phyloP scores from a whole-genome alignment of 148 eudicot genomes.

The Rhododendron henanense region DNA sequence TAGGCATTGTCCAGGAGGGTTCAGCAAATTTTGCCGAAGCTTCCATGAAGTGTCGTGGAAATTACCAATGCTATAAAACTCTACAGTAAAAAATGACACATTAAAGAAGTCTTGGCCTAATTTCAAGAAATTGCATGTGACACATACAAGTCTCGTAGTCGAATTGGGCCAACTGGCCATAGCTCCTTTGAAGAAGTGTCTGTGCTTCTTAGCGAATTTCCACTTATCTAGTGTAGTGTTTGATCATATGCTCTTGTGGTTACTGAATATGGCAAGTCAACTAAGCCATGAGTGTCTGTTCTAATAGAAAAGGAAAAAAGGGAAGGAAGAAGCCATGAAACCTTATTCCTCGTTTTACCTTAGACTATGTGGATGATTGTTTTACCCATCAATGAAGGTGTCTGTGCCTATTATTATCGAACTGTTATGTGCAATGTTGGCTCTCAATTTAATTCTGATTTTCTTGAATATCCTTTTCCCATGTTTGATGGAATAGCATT shows the following conservation, averaged over 20 bases:
- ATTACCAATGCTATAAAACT: not conserved
- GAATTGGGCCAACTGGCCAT: not conserved
- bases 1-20: not conserved
- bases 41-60: not conserved
- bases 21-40: not conserved
- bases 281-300: not conserved
- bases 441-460: not conserved
- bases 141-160: not conserved
- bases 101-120: not conserved
- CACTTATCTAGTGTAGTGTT: not conserved
- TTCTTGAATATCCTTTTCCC: not conserved
- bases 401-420: not conserved
- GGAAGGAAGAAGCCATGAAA: not conserved
- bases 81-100: not conserved
- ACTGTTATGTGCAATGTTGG: not conserved
- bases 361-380: not conserved
- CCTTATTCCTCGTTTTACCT: not conserved
- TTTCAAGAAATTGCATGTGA: not conserved
- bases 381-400: not conserved
- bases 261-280: not conserved
- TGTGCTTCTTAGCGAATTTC: not conserved
- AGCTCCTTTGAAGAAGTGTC: not conserved
- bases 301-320: not conserved
- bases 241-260: not conserved
- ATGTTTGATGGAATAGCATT: not conserved